phyloP scores from a whole-genome alignment of 1,284 basidiomycete genomes.

The Sanghuangporus sanghuang region DNA sequence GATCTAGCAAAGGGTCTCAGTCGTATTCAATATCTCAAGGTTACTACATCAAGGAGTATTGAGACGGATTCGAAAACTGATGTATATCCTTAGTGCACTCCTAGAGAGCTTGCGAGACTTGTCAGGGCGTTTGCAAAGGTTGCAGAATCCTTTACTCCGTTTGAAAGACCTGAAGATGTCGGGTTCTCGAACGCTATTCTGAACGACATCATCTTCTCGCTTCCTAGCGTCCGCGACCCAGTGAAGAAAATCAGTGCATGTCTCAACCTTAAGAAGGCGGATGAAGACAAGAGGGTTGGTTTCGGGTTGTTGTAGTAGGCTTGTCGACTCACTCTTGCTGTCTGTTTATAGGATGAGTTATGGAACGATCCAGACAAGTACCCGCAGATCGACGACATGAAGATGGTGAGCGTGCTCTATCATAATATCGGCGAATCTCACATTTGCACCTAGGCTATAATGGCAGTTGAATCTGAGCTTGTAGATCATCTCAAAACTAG shows the following conservation, averaged over 20 bases:
- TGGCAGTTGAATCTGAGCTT: constrained; percentile 67
- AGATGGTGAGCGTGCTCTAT: constrained; percentile 3
- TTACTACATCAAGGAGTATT: constrained; percentile 25
- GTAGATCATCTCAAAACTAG: constrained; percentile 69
- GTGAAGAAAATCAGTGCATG: constrained; percentile 53
- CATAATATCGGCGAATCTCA: not conserved
- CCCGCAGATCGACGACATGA: constrained; percentile 17
- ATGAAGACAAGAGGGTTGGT: constrained; percentile 57
- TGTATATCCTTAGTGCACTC: constrained; percentile 57
- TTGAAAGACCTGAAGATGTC: constrained; percentile 38
- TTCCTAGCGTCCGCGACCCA: constrained; percentile 61
- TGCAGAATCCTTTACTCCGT: constrained; percentile 57
- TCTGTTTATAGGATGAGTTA: constrained; percentile 24
- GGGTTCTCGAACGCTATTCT: constrained; percentile 65
- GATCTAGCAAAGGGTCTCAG: constrained; percentile 85
- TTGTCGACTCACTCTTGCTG: constrained; percentile 38
- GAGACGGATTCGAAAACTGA: not conserved
- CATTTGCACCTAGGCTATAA: constrained; percentile 39
- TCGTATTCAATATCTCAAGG: constrained; percentile 87
- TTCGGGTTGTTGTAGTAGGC: constrained; percentile 50
- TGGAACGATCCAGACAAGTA: constrained; percentile 23
- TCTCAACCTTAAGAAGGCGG: constrained; percentile 62
- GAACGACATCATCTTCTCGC: constrained; percentile 62
- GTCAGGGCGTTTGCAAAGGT: constrained; percentile 76
- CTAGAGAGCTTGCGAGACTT: constrained; percentile 77